Evolutionary conservation across 441 rosid species (phyloP), one percentile per base, ranked within the genome.

Genomic region (Populus trichocarpa): DNA sequence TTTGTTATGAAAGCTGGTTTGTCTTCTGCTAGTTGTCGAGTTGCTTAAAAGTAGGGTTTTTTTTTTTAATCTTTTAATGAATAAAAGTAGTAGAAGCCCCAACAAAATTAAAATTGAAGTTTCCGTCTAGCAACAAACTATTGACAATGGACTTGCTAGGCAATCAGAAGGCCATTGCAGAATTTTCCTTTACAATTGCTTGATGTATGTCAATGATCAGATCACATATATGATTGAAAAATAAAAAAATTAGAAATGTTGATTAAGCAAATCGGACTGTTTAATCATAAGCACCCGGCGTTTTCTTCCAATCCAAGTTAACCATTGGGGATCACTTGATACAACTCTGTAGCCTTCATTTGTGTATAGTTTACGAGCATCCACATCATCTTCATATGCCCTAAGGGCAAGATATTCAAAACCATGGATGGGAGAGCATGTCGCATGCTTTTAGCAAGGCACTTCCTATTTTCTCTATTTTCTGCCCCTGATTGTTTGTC

Each of bases 201-300:
- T 46, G 25, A 4, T 68, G 68, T 33, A 68, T 30, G 28, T 64
- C 36, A 28, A 23, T n/a, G 23, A 22, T 5, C 25, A 32, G 33
- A 38, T 32, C 71, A 64, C 53, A 40, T 69, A 20, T 71, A 38
- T 33, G 68, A 68, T 30, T 2, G 16, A 8, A 38, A 33, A 4
- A 57, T 3, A 53, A 13, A 16, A 0, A 20, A 72, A 33, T 28
- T 42, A 22, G 18, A 72, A 26, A 3, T 32, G 75, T 64, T 18
- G 69, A 50, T 33, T n/a, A 42, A 13, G 40, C 2, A 66, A 36
- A 71, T 74, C 71, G 13, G 76, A 71, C 30, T 76, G 84, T 84
- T 92, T 93, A 75, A 89, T 84, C 97, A 92, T 88, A 64, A 95
- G 86, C 79, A 95, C 84, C 0, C 97, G 92, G 2, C 92, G 89